Percentiles rank a stretch among this genome's conserved stretches.
phyloP scores from a whole-genome alignment of 2,329 filamentous ascomycete genomes.

The Gaeumannomyces sp. region DNA sequence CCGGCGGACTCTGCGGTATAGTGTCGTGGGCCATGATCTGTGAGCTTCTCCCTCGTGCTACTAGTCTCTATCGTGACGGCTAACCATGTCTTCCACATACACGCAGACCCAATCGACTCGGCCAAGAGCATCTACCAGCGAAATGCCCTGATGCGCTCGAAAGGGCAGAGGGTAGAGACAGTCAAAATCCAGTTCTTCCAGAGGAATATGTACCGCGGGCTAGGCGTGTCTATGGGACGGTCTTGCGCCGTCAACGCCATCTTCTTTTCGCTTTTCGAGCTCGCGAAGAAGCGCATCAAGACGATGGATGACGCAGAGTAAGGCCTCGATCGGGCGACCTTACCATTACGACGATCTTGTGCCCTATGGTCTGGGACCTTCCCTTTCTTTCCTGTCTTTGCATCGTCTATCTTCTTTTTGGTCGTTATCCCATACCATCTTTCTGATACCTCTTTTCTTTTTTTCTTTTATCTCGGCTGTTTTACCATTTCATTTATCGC shows the following conservation, averaged over 20 bases:
- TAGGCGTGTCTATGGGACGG: slow-evolving; percentile 76
- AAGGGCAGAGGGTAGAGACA: slow-evolving; percentile 56
- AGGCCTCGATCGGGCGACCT: background rate
- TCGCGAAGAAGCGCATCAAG: slow-evolving; percentile 65
- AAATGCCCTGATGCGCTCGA: slow-evolving; percentile 65
- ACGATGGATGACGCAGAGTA: slow-evolving; percentile 38
- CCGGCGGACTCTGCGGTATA: slow-evolving; percentile 75
- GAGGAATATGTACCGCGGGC: slow-evolving; percentile 71
- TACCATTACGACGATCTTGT: background rate
- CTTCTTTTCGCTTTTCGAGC: slow-evolving; percentile 85
- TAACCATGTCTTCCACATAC: slow-evolving; percentile 20
- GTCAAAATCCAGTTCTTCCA: slow-evolving; percentile 76
- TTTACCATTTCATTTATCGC: background rate
- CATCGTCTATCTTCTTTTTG: background rate
- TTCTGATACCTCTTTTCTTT: background rate
- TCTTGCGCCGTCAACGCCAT: slow-evolving; percentile 81
- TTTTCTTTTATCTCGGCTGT: background rate
- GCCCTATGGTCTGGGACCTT: background rate
- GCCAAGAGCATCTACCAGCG: slow-evolving; percentile 83
- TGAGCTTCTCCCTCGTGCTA: slow-evolving; percentile 35
- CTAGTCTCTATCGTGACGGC: slow-evolving; percentile 9
- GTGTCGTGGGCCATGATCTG: slow-evolving; percentile 75
- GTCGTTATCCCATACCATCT: background rate
- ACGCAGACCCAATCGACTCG: slow-evolving; percentile 66
- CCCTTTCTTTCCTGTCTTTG: background rate